These are phyloP conservation scores for Trichoderma lentiforme DNA, from an alignment of 2,329 filamentous ascomycete genomes.

Conservation along the genomic window DNA sequence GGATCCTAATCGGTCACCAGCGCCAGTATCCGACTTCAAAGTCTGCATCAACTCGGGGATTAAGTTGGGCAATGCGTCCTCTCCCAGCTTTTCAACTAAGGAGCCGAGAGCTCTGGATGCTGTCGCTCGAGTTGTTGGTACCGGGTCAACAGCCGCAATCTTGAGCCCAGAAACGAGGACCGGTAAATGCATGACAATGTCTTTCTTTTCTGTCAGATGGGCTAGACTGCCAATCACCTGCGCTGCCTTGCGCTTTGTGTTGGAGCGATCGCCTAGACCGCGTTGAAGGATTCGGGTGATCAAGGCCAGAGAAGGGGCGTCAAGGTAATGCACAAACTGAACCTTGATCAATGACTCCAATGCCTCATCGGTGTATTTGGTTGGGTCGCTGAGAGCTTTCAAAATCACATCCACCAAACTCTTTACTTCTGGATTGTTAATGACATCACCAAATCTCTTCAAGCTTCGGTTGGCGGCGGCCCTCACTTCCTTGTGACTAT, in stretches of 20 bases:
- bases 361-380: conserved; percentile 93
- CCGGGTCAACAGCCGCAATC: conserved; percentile 86
- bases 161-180: conserved; percentile 90
- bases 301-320: conserved; percentile 89
- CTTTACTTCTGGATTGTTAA: conserved; percentile 97
- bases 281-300: conserved; percentile 94
- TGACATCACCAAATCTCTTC: conserved; percentile 97
- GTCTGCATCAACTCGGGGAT: conserved; percentile 98
- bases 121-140: conserved; percentile 92
- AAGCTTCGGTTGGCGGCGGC: conserved; percentile 89
- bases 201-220: conserved; percentile 93
- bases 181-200: conserved; percentile 84
- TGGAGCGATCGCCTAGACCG: conserved; percentile 84
- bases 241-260: conserved; percentile 91
- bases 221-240: conserved; percentile 98
- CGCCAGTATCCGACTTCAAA: conserved; percentile 93
- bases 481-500: conserved; percentile 97
- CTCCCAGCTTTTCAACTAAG: conserved; percentile 95
- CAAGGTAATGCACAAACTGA: conserved; percentile 97
- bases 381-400: conserved; percentile 95
- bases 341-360: conserved; percentile 94
- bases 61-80: conserved; percentile 93
- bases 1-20: conserved; percentile 91
- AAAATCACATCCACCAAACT: conserved; percentile 84
- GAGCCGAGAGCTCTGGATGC: conserved; percentile 94